Base-by-base conservation (phyloP, 179 eudicot genomes). In the Gypsophila paniculata region DNA sequence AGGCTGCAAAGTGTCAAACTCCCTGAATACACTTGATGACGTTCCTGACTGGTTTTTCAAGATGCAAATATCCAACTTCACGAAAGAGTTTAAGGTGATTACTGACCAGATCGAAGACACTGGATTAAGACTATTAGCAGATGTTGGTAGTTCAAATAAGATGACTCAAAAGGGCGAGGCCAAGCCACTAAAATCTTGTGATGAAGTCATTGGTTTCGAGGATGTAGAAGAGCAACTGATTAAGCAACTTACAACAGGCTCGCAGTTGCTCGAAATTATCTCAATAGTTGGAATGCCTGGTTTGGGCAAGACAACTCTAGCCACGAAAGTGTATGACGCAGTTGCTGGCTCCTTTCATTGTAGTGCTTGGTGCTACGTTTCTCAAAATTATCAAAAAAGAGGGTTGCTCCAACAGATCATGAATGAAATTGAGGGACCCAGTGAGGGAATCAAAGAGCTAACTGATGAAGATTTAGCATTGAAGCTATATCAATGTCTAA, bases 261-360 rank as follows among this genome's bases (percentile, higher is more conserved):
- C 55, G 15, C 38, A 8, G 21, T n/a, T 11, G 18, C 23, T 49
- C 55, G 58, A 46, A 8, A 13, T 66, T 7, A 22, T 10, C 70
- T 48, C 70, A 10, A 65, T 65, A 10, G 69, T 65, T 44, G 54
- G 69, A 3, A 65, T 65, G 69, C 69, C 69, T 65, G 69, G 69
- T 65, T 65, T 21, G 36, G 69, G 69, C 0, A 65, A 65, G 53
- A 65, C 69, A 46, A 44, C 69, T 12, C 69, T 65, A 11, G 54
- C 69, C 69, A 65, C 4, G 69, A 65, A 65, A 44, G 69, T 65
- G 1, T 65, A 65, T 22, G 54, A 65, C 44, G 54, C n/a, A 21
- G 26, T 22, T 44, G 53, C 53, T 12, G 6, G 9, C 8, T 65
- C 69, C 4, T 65, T 65, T 4, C 13, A 21, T 11, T 4, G 19